phyloP scores from a whole-genome alignment of 2,329 filamentous ascomycete genomes.

The Xylariaceae sp. region DNA sequence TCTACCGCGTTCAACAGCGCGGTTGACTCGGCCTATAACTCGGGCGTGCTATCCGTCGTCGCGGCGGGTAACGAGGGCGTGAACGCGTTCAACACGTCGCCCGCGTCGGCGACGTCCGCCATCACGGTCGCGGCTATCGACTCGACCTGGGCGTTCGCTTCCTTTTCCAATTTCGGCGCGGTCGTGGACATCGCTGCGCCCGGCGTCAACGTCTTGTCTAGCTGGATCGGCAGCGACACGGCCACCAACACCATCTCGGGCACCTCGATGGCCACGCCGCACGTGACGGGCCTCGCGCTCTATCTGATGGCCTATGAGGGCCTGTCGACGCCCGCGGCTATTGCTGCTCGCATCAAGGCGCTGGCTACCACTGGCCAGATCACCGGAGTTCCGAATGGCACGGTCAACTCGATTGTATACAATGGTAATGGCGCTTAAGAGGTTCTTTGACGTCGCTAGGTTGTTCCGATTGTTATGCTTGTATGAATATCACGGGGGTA shows the following conservation, averaged over 20 bases:
- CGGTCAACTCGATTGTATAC: slow-evolving; percentile 26
- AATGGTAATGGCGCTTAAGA: slow-evolving; percentile 28
- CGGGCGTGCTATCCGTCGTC: slow-evolving; percentile 48
- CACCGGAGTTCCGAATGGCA: slow-evolving; percentile 20
- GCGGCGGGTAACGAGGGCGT: slow-evolving; percentile 49
- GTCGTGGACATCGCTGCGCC: slow-evolving; percentile 41
- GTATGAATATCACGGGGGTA: too few species aligned
- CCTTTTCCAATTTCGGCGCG: slow-evolving; percentile 47
- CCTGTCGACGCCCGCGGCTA: slow-evolving; percentile 34
- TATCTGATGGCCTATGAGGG: slow-evolving; percentile 48
- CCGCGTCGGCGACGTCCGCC: slow-evolving; percentile 44
- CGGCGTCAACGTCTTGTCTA: slow-evolving; percentile 37
- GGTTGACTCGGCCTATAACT: slow-evolving; percentile 40
- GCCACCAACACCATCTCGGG: slow-evolving; percentile 45
- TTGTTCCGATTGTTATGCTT: too few species aligned
- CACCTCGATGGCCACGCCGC: slow-evolving; percentile 58
- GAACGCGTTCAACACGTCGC: slow-evolving; percentile 39
- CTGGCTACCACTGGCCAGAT: slow-evolving; percentile 23
- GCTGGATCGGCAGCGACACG: slow-evolving; percentile 37
- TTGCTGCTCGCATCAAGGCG: slow-evolving; percentile 28
- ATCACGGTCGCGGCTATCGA: slow-evolving; percentile 49
- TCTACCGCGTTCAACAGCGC: slow-evolving; percentile 46
- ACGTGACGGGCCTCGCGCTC: slow-evolving; percentile 54
- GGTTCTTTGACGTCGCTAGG: too few species aligned
- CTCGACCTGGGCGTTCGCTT: slow-evolving; percentile 34